Evolutionary conservation across 2,329 filamentous ascomycete species (phyloP).

Genomic region (Chaetomiaceae sp.): DNA sequence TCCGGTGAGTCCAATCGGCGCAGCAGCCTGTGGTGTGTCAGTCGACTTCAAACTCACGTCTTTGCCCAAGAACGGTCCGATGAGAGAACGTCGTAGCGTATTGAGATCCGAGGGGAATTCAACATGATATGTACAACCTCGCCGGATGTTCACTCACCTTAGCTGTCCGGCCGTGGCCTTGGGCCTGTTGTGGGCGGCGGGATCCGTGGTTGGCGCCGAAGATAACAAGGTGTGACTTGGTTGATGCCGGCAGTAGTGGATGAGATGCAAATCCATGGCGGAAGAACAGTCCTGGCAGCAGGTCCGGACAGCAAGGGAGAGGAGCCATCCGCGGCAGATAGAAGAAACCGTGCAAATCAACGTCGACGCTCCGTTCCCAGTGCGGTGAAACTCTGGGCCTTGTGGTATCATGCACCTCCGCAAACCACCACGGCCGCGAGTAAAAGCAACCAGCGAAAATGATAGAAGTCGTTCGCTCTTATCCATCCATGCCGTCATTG

Average conservation of each 20-base stretch:
- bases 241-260: constrained; percentile 8
- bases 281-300: constrained; percentile 27
- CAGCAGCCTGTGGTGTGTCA: constrained; percentile 21
- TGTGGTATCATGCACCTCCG: constrained; percentile 24
- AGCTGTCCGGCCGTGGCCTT: constrained; percentile 46
- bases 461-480: constrained; percentile 9
- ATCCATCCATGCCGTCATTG: constrained; percentile 11
- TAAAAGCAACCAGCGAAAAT: constrained; percentile 25
- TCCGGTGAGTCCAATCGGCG: constrained; percentile 1
- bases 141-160: constrained; percentile 47
- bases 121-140: constrained; percentile 46
- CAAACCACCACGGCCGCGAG: constrained; percentile 6
- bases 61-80: constrained; percentile 6
- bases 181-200: constrained; percentile 30
- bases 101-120: constrained; percentile 37
- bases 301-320: constrained; percentile 40
- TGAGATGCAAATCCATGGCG: constrained; percentile 24
- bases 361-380: constrained; percentile 28
- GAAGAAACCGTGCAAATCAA: constrained; percentile 12
- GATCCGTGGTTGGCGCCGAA: constrained; percentile 21
- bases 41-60: constrained; percentile 18
- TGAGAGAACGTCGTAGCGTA: constrained; percentile 23
- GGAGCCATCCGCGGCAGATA: constrained; percentile 30
- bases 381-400: constrained; percentile 27
- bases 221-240: constrained; percentile 3